These are phyloP conservation scores for Solanum gandarillasii DNA, from an alignment of 257 asterid species.

Conservation along the genomic window DNA sequence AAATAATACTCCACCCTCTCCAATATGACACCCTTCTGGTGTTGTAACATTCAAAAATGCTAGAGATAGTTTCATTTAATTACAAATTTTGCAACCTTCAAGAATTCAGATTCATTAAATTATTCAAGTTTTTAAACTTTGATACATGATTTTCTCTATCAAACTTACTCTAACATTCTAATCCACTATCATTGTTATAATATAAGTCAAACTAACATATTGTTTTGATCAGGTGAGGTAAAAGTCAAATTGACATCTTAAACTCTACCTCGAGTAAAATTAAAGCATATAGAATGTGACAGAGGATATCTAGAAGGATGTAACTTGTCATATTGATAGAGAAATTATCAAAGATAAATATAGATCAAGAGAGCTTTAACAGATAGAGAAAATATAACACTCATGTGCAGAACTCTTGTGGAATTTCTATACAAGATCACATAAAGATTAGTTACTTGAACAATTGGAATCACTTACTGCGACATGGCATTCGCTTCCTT, in stretches of 20 bases:
- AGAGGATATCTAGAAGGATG: background rate
- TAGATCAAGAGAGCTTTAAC: background rate
- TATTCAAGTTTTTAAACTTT: background rate
- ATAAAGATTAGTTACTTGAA: background rate
- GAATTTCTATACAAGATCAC: background rate
- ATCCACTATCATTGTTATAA: background rate
- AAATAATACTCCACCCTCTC: background rate
- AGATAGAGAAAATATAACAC: background rate
- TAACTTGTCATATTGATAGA: background rate
- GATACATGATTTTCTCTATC: background rate
- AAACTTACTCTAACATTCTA: background rate
- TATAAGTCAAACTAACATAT: background rate
- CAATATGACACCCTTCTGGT: background rate
- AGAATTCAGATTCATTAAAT: background rate
- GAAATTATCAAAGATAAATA: background rate
- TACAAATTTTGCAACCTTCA: background rate
- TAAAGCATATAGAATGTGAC: background rate
- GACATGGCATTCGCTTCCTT: constrained; percentile 71
- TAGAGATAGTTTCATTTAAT: background rate
- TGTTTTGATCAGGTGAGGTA: background rate
- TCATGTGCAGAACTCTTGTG: background rate
- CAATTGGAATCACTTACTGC: constrained; percentile 37
- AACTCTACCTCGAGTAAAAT: background rate
- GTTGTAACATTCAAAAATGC: background rate
- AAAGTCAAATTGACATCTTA: background rate